Conservation (phyloP, 2,329 filamentous ascomycete species). For the Aspergillus floridensis region DNA sequence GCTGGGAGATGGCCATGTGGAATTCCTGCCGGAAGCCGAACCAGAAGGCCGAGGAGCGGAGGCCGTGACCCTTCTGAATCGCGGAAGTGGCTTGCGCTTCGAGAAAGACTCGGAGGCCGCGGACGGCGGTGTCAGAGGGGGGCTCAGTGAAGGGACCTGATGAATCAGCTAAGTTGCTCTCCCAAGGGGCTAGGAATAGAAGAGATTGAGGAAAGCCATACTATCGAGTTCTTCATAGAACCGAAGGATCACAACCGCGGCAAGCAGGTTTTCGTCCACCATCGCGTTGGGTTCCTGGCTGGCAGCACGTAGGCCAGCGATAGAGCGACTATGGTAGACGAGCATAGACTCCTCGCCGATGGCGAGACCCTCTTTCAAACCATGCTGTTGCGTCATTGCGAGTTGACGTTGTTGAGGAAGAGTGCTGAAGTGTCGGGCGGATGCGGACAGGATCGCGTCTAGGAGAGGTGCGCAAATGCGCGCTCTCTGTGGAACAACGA, state of each 20-base stretch:
- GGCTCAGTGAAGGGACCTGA: conserved; percentile 22
- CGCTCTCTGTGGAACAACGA: conserved; percentile 41
- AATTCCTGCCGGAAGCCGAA: conserved; percentile 45
- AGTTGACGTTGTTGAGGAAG: conserved; percentile 12
- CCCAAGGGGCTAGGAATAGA: no score
- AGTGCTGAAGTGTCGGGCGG: conserved; percentile 36
- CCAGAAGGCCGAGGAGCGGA: conserved; percentile 17
- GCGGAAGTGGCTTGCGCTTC: conserved; percentile 14
- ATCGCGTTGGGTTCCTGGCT: conserved; percentile 4
- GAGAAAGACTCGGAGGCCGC: conserved; percentile 28
- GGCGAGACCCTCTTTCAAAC: conserved; percentile 16
- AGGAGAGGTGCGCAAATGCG: conserved; percentile 40
- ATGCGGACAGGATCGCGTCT: conserved; percentile 36
- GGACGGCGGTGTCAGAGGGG: conserved; percentile 16
- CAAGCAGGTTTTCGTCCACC: conserved; percentile 28
- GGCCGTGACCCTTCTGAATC: neutral
- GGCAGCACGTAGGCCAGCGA: conserved; percentile 38
- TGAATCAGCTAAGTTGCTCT: neutral
- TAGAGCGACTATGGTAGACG: conserved; percentile 39
- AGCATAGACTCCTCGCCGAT: conserved; percentile 32
- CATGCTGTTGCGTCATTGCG: conserved; percentile 4
- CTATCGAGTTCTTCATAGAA: conserved; percentile 45
- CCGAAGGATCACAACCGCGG: conserved; percentile 41
- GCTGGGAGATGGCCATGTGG: conserved; percentile 44
- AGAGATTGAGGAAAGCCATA: neutral